These are phyloP conservation scores for Penicillium sp. DNA, from an alignment of 2,329 filamentous ascomycete species.

Conservation along the genomic window DNA sequence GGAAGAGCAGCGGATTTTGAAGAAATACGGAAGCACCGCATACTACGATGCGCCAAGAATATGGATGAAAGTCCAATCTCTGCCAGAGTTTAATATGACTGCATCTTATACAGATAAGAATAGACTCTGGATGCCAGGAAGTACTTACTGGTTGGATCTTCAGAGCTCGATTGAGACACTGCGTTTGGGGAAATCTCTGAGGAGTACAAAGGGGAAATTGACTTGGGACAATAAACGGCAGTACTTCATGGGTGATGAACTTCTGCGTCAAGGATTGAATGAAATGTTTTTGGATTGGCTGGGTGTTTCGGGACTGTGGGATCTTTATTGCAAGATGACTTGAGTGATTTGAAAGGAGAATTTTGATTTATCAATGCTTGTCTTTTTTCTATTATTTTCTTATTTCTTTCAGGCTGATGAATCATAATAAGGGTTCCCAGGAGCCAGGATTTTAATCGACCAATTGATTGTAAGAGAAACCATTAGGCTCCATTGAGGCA, in stretches of 20 bases:
- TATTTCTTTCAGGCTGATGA: not conserved
- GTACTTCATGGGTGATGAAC: conserved; percentile 24
- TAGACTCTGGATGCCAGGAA: conserved; percentile 15
- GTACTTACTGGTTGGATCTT: conserved; percentile 19
- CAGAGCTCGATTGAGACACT: conserved; percentile 17
- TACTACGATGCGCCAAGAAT: conserved; percentile 20
- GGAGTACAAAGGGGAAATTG: conserved; percentile 9
- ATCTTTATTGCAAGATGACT: conserved; percentile 10
- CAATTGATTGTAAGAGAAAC: not conserved
- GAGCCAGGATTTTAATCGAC: not conserved
- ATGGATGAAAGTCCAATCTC: conserved; percentile 15
- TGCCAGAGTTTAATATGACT: conserved; percentile 14
- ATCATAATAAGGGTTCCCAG: not conserved
- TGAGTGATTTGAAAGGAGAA: not conserved
- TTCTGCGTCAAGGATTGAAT: conserved; percentile 22
- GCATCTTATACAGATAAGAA: conserved; percentile 14
- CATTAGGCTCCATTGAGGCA: not conserved
- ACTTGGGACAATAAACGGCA: conserved; percentile 1
- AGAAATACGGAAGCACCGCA: conserved; percentile 14
- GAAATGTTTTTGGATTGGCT: conserved; percentile 21
- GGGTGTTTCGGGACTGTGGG: conserved; percentile 16
- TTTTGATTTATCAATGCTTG: no score
- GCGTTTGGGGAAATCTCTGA: conserved; percentile 10
- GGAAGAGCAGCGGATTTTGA: conserved; percentile 9
- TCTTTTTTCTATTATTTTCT: not conserved